phyloP scores from a whole-genome alignment of 495 filamentous ascomycete species.

The Filosporella fistucella region DNA sequence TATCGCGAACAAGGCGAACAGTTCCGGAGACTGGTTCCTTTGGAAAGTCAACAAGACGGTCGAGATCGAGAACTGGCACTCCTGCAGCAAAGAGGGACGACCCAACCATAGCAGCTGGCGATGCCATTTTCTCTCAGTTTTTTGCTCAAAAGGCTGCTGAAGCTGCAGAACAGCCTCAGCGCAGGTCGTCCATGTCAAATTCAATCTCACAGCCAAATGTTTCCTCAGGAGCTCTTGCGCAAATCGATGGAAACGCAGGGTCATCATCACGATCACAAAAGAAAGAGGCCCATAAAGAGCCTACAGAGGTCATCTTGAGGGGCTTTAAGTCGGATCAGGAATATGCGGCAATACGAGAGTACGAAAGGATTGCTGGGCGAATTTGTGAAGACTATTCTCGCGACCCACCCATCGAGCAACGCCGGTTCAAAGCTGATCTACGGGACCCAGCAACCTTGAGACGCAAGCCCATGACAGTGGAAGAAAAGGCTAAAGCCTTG shows the following conservation, averaged over 20 bases:
- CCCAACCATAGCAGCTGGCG: constrained; percentile 47
- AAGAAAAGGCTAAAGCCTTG: constrained; percentile 71
- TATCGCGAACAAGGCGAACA: constrained; percentile 32
- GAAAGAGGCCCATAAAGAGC: constrained; percentile 61
- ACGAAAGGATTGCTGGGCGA: constrained; percentile 70
- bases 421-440: constrained; percentile 53
- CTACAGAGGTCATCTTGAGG: constrained; percentile 77
- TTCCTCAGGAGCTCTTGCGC: background rate
- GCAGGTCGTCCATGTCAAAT: constrained; percentile 16
- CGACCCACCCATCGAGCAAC: constrained; percentile 51
- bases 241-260: constrained; percentile 15
- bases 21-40: constrained; percentile 49
- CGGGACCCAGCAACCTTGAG: constrained; percentile 60
- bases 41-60: constrained; percentile 49
- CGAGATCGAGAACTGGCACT: constrained; percentile 45
- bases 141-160: constrained; percentile 15
- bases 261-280: constrained; percentile 39
- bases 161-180: constrained; percentile 12
- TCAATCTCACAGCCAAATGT: constrained; percentile 20
- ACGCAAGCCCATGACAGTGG: constrained; percentile 53
- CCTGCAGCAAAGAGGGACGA: constrained; percentile 48
- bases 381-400: constrained; percentile 91
- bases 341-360: constrained; percentile 82
- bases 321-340: constrained; percentile 72
- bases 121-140: constrained; percentile 33